phyloP scores from a whole-genome alignment of 345 rosid genomes.

The Aquilaria malaccensis region DNA sequence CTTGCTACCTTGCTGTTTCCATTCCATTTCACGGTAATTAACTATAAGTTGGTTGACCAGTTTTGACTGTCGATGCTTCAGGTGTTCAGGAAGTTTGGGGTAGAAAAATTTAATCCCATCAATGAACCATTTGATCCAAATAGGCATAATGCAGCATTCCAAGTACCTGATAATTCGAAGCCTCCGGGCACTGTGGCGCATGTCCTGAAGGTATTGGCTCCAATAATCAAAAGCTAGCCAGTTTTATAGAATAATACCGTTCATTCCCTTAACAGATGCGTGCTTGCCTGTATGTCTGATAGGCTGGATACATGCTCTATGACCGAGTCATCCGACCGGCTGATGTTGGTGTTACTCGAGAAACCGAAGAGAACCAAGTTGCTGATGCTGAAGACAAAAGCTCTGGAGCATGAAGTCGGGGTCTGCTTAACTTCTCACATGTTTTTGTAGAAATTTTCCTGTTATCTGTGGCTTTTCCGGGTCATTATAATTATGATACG shows the following conservation, averaged over 20 bases:
- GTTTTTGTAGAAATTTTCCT: slow-evolving; percentile 14
- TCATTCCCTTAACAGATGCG: background rate
- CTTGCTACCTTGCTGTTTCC: too few relatives aligned
- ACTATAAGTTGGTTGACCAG: background rate
- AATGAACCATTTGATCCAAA: slow-evolving; percentile 90
- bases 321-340: slow-evolving; percentile 92
- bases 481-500: slow-evolving; percentile 1
- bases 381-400: slow-evolving; percentile 19
- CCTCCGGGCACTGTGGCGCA: slow-evolving; percentile 77
- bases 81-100: slow-evolving; percentile 71
- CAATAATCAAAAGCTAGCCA: too few relatives aligned
- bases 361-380: slow-evolving; percentile 25
- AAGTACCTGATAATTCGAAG: slow-evolving; percentile 75
- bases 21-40: too few relatives aligned
- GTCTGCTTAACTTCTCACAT: background rate
- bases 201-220: slow-evolving; percentile 64
- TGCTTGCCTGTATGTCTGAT: slow-evolving; percentile 16
- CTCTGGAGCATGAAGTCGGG: slow-evolving; percentile 28
- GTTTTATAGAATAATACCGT: background rate
- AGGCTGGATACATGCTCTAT: slow-evolving; percentile 72
- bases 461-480: background rate
- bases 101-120: slow-evolving; percentile 66
- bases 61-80: slow-evolving; percentile 18
- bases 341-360: slow-evolving; percentile 84
- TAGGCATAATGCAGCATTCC: slow-evolving; percentile 76